A percentile compares a stretch with the other conserved stretches of the same genome.
These are phyloP conservation scores for Candida saitoana DNA, from an alignment of 805 yeast species.

Conservation along the genomic window DNA sequence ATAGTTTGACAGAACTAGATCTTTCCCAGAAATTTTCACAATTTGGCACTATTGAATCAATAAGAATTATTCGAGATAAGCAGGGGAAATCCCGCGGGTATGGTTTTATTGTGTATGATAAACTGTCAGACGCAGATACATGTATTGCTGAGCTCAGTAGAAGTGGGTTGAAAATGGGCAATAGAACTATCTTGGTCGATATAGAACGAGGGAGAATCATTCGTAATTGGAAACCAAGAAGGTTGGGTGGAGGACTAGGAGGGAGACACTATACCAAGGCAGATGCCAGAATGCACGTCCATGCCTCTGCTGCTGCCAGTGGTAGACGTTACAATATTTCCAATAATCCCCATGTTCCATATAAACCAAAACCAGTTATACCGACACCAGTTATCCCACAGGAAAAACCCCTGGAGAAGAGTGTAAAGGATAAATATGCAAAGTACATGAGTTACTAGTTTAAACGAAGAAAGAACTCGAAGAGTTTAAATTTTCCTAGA, in stretches of 20 bases:
- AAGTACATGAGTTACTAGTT: slow-evolving; percentile 13
- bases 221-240: slow-evolving; percentile 65
- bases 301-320: slow-evolving; percentile 37
- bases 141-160: slow-evolving; percentile 60
- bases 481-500: no score
- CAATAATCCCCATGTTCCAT: slow-evolving; percentile 9
- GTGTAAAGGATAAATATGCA: slow-evolving; percentile 21
- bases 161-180: slow-evolving; percentile 41
- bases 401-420: slow-evolving; percentile 7
- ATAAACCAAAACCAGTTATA: slow-evolving; percentile 3
- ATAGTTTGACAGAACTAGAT: slow-evolving; percentile 61
- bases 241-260: slow-evolving; percentile 92
- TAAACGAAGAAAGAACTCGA: no score
- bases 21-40: slow-evolving; percentile 55
- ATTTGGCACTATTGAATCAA: slow-evolving; percentile 67
- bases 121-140: slow-evolving; percentile 52
- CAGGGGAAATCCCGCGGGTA: slow-evolving; percentile 67
- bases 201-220: slow-evolving; percentile 65
- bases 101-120: slow-evolving; percentile 70
- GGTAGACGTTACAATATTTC: slow-evolving; percentile 22
- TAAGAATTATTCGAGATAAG: slow-evolving; percentile 33
- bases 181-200: slow-evolving; percentile 61
- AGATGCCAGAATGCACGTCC: slow-evolving; percentile 15
- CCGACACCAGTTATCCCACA: background rate
- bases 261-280: slow-evolving; percentile 62